Percentiles rank a stretch among this genome's conserved stretches.
phyloP scores from a whole-genome alignment of 257 asterid genomes.

The Ballota nigra region DNA sequence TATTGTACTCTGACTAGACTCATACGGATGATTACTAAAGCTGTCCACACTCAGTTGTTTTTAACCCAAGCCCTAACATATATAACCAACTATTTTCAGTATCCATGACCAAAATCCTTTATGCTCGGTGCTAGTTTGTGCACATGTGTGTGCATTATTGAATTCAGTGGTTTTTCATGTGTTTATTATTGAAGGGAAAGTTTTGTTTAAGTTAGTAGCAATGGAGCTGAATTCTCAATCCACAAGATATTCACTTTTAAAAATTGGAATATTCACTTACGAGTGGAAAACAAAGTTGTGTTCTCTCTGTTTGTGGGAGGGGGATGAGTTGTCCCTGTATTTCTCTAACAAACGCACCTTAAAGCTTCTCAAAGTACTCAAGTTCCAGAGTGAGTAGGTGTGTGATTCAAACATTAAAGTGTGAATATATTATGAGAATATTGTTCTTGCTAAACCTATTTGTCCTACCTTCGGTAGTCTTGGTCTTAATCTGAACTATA shows the following conservation, averaged over 20 bases:
- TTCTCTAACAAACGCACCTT: not conserved
- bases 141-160: not conserved
- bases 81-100: not conserved
- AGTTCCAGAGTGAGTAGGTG: not conserved
- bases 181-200: not conserved
- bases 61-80: not conserved
- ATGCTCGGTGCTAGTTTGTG: not conserved
- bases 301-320: not conserved
- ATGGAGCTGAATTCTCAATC: not conserved
- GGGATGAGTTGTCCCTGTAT: not conserved
- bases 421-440: not conserved
- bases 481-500: not conserved
- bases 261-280: not conserved
- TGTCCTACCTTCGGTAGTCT: not conserved
- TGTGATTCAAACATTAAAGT: not conserved
- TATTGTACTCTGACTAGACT: not conserved
- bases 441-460: not conserved
- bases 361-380: not conserved
- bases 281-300: not conserved
- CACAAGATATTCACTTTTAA: not conserved
- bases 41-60: not conserved
- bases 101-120: not conserved
- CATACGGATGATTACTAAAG: not conserved
- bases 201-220: no score
- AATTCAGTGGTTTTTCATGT: not conserved